Conservation (phyloP, 2,329 filamentous ascomycete genomes). For the Epichloe glyceriae region DNA sequence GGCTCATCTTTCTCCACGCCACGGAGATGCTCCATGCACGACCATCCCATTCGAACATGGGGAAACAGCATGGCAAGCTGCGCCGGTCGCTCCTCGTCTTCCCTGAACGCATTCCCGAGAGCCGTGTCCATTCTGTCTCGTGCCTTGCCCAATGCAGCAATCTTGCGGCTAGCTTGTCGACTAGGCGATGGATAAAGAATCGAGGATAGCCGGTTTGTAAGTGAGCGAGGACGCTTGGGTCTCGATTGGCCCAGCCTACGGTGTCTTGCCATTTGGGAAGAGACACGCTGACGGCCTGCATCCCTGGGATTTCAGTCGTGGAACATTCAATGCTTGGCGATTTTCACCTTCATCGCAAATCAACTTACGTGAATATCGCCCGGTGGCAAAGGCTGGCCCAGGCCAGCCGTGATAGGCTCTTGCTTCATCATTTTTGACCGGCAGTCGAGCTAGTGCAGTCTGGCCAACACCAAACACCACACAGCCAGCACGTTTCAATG, state of each 20-base stretch:
- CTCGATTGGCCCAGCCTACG: slow-evolving; percentile 12
- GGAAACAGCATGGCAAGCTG: slow-evolving; percentile 8
- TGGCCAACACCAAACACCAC: no score
- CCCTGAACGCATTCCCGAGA: no score
- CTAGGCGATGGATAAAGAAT: slow-evolving; percentile 14
- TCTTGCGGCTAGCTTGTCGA: slow-evolving; percentile 10
- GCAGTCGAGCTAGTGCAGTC: no score
- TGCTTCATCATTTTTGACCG: neutral
- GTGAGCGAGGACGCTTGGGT: slow-evolving; percentile 10
- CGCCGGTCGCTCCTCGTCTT: neutral
- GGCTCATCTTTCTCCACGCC: neutral
- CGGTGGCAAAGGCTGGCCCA: neutral
- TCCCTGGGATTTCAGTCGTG: neutral
- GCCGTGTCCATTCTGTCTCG: neutral
- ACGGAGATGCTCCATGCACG: slow-evolving; percentile 11
- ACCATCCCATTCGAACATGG: neutral
- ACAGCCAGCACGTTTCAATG: no score
- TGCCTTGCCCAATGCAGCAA: slow-evolving; percentile 10
- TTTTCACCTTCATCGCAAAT: neutral
- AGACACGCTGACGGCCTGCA: slow-evolving; percentile 18
- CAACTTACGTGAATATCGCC: neutral
- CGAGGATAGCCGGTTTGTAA: slow-evolving; percentile 17
- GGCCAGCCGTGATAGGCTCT: neutral
- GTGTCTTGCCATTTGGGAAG: slow-evolving; percentile 18
- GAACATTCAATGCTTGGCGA: neutral